A percentile compares a stretch with the other conserved stretches of the same genome.
Conservation (phyloP, 345 rosid species). For the Populus nigra region DNA sequence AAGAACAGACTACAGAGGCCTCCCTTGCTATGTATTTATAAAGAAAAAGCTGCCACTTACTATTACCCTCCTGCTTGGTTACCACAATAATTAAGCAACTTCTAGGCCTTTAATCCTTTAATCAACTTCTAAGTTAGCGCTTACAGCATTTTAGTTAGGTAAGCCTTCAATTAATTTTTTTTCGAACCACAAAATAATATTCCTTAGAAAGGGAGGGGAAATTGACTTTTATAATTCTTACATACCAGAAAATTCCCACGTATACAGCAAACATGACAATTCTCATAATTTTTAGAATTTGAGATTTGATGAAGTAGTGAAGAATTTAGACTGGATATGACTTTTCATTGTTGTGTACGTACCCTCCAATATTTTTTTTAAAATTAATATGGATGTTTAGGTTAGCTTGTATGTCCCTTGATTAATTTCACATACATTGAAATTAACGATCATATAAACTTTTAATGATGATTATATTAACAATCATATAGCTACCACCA, state of each 20-base stretch:
- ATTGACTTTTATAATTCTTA: not conserved
- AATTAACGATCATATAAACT: too few relatives aligned
- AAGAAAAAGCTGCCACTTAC: constrained; percentile 34
- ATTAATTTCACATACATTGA: fast-evolving
- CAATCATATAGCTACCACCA: too few relatives aligned
- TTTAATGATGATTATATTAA: too few relatives aligned
- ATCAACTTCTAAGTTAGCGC: not conserved
- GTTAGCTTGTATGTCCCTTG: fast-evolving
- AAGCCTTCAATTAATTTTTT: not conserved
- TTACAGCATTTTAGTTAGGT: not conserved
- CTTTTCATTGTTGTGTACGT: too few relatives aligned
- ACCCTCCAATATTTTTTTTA: too few relatives aligned
- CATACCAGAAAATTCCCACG: not conserved
- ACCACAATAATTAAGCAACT: constrained; percentile 10
- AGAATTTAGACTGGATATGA: too few relatives aligned
- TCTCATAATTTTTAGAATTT: too few relatives aligned
- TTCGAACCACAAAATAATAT: not conserved
- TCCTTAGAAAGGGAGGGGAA: not conserved
- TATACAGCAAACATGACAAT: not conserved
- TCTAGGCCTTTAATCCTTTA: not conserved
- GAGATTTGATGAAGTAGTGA: too few relatives aligned
- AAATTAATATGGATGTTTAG: too few relatives aligned
- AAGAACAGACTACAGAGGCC: constrained; percentile 35
- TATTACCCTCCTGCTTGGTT: constrained; percentile 15
- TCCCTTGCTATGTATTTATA: constrained; percentile 51